Conservation (phyloP, 441 rosid genomes). For the Pelargonium australe region DNA sequence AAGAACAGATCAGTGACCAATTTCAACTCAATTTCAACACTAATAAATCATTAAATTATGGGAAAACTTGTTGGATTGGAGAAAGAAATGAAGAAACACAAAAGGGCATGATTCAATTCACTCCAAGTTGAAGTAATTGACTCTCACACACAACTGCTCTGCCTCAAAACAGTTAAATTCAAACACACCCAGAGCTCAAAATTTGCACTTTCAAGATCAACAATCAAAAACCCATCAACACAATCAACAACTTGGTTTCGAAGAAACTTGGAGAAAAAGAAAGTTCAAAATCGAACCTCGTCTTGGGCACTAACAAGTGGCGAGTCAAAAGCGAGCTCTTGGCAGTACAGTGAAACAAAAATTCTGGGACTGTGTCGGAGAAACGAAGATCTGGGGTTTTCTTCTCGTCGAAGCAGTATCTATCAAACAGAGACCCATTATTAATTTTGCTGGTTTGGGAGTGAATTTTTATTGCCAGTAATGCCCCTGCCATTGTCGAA, state of each 20-base stretch:
- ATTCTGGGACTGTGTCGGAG: background rate
- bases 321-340: background rate
- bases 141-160: background rate
- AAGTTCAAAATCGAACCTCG: background rate
- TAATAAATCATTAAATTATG: background rate
- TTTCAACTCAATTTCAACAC: no score
- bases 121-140: background rate
- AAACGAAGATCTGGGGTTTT: background rate
- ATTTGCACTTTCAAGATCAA: background rate
- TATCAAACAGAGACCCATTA: background rate
- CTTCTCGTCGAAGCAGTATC: background rate
- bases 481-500: background rate
- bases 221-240: background rate
- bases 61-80: conserved; percentile 1
- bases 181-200: background rate
- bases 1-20: no score
- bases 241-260: background rate
- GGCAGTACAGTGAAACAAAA: background rate
- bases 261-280: background rate
- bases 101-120: background rate
- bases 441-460: background rate
- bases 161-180: background rate
- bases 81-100: background rate
- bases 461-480: background rate
- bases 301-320: background rate